Evolutionary conservation across 768 basidiomycete genomes (phyloP), one percentile per base, ranked within the genome.

Genomic region (Pleurotus ostreatus): DNA sequence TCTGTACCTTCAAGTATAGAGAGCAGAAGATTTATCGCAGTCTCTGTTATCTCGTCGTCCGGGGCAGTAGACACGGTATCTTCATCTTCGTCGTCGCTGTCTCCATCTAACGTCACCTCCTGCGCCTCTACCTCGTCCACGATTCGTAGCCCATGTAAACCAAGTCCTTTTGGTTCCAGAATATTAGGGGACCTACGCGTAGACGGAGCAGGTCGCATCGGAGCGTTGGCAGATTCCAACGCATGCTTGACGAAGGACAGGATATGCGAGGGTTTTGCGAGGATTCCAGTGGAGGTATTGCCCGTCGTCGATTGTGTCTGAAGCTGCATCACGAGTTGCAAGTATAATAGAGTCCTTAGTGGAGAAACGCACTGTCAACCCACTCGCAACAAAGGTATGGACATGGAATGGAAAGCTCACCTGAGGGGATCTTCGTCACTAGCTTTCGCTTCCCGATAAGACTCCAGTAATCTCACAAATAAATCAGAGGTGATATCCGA

Each of bases 221-320:
- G 51, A 22, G 47, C 22, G 13, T 37, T 46, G 15, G 68, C 64
- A 4, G 82, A 71, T 47, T 85, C 82, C 4, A 97, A 71, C 1
- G 89, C 88, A 57, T 92, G 84, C 55, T 87, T 88, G 22, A 98
- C 77, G 65, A 97, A 97, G 2, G 80, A 75, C n/a, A 98, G 68
- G 8, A 95, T 78, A 56, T 94, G 84, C 8, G 78, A 78, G 0
- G 91, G 88, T 57, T 87, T 81, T 40, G 68, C 70, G 15, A 83
- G 65, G 26, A 94, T 81, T 58, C 78, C 84, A 3, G 79, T 76
- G 0, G 82, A 75, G 13, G 76, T 70, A 15, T 79, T 75, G 18
- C 79, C 78, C 41, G 77, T 73, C 0, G 85, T 79, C 3, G 92
- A 71, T 51, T 84, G 78, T 1, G 82, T 76, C 66, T 94, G 90